A percentile compares a stretch with the other conserved stretches of the same genome.
Evolutionary conservation across 192 early-diverging fungal genomes (phyloP).

Genomic region (Coemansia sp.): DNA sequence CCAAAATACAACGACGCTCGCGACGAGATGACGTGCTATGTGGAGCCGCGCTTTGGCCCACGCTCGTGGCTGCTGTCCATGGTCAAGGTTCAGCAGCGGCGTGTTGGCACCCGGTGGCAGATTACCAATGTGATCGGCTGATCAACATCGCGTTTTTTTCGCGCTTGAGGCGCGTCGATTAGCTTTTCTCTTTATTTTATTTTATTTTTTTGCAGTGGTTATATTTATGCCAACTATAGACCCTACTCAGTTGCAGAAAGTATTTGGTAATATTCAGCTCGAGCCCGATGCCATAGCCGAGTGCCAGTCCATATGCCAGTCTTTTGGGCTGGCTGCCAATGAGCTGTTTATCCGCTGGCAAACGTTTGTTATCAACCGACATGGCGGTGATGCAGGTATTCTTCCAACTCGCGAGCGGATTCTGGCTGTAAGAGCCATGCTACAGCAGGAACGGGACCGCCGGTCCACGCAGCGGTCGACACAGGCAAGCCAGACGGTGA

Average conservation of each 20-base stretch:
- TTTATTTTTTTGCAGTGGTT: neutral
- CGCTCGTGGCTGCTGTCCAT: conserved; percentile 68
- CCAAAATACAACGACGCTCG: conserved; percentile 69
- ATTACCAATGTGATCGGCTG: conserved; percentile 53
- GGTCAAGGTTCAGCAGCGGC: conserved; percentile 61
- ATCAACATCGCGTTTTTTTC: conserved; percentile 6
- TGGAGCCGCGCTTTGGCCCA: conserved; percentile 69
- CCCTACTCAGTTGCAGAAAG: conserved; percentile 28
- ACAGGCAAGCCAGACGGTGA: conserved; percentile 16
- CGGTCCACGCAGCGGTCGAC: conserved; percentile 28
- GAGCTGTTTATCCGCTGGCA: conserved; percentile 54
- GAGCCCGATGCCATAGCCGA: conserved; percentile 42
- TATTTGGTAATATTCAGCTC: conserved; percentile 34
- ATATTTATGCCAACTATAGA: conserved; percentile 19
- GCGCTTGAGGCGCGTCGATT: neutral
- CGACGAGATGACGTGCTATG: conserved; percentile 56
- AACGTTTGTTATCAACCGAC: conserved; percentile 40
- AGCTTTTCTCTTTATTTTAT: neutral
- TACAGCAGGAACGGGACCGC: conserved; percentile 41
- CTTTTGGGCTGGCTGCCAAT: conserved; percentile 28
- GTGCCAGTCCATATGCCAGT: conserved; percentile 45
- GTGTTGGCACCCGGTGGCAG: conserved; percentile 64
- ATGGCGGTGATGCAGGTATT: conserved; percentile 32
- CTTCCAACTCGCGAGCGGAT: conserved; percentile 49
- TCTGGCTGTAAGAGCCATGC: conserved; percentile 27